A percentile compares a stretch with the other conserved stretches of the same genome.
phyloP scores from a whole-genome alignment of 1,284 basidiomycete genomes.

The Trichosporon asahii region DNA sequence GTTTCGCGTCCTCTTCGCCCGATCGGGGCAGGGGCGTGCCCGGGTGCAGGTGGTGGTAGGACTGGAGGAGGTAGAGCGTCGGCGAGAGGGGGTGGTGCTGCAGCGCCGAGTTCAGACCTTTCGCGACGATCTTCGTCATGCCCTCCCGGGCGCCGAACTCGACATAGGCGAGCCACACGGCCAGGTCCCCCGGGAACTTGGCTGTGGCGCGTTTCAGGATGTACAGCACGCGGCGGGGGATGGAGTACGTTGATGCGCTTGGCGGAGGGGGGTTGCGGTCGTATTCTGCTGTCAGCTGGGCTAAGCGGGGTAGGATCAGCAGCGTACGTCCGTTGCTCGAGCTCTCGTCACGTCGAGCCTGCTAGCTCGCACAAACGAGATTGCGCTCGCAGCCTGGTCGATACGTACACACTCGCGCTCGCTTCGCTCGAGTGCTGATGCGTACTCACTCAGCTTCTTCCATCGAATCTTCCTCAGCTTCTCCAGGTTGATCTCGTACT shows the following conservation, averaged over 20 bases:
- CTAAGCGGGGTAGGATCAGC: too few species aligned
- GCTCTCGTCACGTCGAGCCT: too few species aligned
- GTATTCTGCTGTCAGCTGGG: constrained; percentile 30
- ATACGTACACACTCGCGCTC: too few species aligned
- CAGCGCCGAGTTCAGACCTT: constrained; percentile 66
- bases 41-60: constrained; percentile 74
- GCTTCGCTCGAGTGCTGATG: background rate
- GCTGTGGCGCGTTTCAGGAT: constrained; percentile 86
- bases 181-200: constrained; percentile 83
- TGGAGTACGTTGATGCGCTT: constrained; percentile 74
- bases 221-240: constrained; percentile 76
- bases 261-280: constrained; percentile 54
- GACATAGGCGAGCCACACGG: constrained; percentile 84
- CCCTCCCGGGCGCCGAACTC: constrained; percentile 75
- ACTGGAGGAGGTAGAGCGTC: constrained; percentile 78
- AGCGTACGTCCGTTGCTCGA: too few species aligned
- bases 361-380: too few species aligned
- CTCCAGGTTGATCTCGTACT: constrained; percentile 89
- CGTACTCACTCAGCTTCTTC: constrained; percentile 65
- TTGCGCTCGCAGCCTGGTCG: too few species aligned
- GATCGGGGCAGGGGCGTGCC: constrained; percentile 64
- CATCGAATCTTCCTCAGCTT: constrained; percentile 70
- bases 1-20: background rate
- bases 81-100: constrained; percentile 79
- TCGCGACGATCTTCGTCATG: constrained; percentile 72